Evolutionary conservation across 73 alveolate genomes (phyloP).

Genomic region (Uronychia setigera): DNA sequence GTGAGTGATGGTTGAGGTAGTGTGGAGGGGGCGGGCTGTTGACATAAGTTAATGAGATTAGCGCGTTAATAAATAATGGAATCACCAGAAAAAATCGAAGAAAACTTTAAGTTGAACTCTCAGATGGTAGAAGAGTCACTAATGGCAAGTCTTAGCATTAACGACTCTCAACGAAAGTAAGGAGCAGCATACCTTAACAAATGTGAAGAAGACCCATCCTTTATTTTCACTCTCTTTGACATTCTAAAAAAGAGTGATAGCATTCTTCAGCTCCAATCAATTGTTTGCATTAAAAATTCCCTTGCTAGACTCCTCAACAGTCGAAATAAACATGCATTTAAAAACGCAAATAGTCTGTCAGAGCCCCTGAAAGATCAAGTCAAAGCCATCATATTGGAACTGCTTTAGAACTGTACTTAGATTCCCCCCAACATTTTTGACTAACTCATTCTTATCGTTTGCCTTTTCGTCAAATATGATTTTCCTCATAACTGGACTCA

Average conservation of each 20-base stretch:
- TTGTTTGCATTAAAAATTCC: conserved; percentile 49
- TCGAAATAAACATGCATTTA: conserved; percentile 27
- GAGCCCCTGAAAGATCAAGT: conserved; percentile 32
- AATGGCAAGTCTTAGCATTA: neutral
- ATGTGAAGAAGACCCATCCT: neutral
- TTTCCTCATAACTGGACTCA: conserved; percentile 53
- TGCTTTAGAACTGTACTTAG: conserved; percentile 12
- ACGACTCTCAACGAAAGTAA: neutral
- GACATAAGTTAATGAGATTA: too few relatives aligned
- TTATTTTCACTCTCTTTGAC: neutral
- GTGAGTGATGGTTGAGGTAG: too few relatives aligned
- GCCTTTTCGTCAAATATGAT: conserved; percentile 38
- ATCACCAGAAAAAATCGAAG: neutral
- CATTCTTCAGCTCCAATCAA: conserved; percentile 36
- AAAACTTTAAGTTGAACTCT: too few relatives aligned
- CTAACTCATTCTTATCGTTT: conserved; percentile 36
- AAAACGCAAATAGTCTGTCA: conserved; percentile 6
- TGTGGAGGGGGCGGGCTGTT: too few relatives aligned
- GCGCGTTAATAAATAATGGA: neutral
- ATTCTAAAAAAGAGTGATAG: neutral
- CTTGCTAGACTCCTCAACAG: conserved; percentile 22
- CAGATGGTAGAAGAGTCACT: neutral
- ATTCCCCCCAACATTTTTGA: conserved; percentile 24
- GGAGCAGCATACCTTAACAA: neutral
- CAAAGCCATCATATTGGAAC: conserved; percentile 28